Evolutionary conservation across 2,329 filamentous ascomycete genomes (phyloP), one percentile per base, ranked within the genome.

Genomic region (Talaromyces sp.): DNA sequence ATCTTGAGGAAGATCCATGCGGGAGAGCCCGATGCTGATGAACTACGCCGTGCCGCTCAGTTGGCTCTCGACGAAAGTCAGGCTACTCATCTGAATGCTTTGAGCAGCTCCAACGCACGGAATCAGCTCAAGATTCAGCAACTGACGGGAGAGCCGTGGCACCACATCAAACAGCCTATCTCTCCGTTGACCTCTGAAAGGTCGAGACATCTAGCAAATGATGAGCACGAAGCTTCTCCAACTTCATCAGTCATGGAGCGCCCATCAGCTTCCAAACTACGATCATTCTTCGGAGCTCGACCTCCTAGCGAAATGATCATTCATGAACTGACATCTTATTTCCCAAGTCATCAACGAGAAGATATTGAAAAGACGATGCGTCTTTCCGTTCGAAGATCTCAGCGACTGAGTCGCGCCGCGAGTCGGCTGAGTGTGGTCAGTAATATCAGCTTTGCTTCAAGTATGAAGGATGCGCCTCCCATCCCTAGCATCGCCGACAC

Each of bases 221-320:
- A 69, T 60, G 73, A 75, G 3, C 70, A 73, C 43, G 73, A 78
- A 31, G 64, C 71, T 50, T 69, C 71, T 16, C 68, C 70, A 7
- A 67, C 63, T 24, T 62, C 63, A 24, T 19, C 63, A 6, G 14
- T 33, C 41, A 62, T 60, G 56, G 65, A 66, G 19, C 65, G 69
- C 37, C 24, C 70, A 68, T 60, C 66, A 63, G 45, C 76, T 77
- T 63, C 76, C 73, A n/a, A 73, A 65, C 68, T 82, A 16, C 79
- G 80, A n/a, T 80, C 80, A 69, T 98, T 98, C 79, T 95, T 96
- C 72, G 94, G 94, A 39, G 89, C 95, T 69, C 86, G 95, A 71
- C 95, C 95, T 19, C 95, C 95, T 1, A 98, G 94, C 80, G 95
- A 99, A 81, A 86, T 99, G 75, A 99, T 99, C 74, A 94, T 94